Evolutionary conservation across 1,284 basidiomycete species (phyloP).

Genomic region (Heliocybe sulcata): DNA sequence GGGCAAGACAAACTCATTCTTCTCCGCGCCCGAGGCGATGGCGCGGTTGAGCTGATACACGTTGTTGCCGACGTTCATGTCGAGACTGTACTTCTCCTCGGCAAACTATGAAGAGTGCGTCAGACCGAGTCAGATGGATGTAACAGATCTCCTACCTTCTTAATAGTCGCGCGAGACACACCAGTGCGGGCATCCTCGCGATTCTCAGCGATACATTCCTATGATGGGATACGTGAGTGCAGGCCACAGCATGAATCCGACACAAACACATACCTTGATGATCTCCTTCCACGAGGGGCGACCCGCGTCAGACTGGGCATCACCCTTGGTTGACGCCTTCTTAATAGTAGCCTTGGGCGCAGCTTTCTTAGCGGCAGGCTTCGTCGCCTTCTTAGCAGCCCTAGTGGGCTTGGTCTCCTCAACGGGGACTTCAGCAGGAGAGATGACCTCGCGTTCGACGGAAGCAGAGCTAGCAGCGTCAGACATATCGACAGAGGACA

Average conservation of each 20-base stretch:
- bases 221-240: slow-evolving; percentile 7
- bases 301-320: slow-evolving; percentile 28
- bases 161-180: slow-evolving; percentile 72
- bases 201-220: slow-evolving; percentile 67
- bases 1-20: slow-evolving; percentile 60
- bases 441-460: not conserved
- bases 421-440: not conserved
- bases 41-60: slow-evolving; percentile 65
- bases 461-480: not conserved
- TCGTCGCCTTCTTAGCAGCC: slow-evolving; percentile 5
- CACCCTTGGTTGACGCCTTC: slow-evolving; percentile 29
- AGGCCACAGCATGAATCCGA: slow-evolving; percentile 4
- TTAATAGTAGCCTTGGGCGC: slow-evolving; percentile 12
- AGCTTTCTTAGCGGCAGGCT: slow-evolving; percentile 9
- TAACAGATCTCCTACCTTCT: slow-evolving; percentile 53
- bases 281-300: slow-evolving; percentile 61
- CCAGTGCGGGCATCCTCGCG: slow-evolving; percentile 63
- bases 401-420: not conserved
- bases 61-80: slow-evolving; percentile 44
- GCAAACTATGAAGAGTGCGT: slow-evolving; percentile 42
- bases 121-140: slow-evolving; percentile 1
- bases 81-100: slow-evolving; percentile 64
- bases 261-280: slow-evolving; percentile 36
- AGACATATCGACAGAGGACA: not conserved
- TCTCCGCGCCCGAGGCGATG: slow-evolving; percentile 60